phyloP scores from a whole-genome alignment of 805 yeast species.

The Monosporozyma solicola region DNA sequence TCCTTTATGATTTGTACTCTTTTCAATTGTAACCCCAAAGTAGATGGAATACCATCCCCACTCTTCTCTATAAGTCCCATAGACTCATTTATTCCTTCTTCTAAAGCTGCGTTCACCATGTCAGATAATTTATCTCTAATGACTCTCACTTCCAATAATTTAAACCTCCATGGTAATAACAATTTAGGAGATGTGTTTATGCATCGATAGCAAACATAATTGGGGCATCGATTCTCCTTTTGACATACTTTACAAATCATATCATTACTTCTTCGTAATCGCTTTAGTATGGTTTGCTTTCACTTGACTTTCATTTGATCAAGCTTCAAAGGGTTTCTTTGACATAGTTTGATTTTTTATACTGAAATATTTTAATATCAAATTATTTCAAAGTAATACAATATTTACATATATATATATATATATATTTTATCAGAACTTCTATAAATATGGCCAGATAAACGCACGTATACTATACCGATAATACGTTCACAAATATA shows the following conservation, averaged over 20 bases:
- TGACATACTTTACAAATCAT: not conserved
- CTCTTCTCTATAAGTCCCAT: not conserved
- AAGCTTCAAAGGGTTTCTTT: not conserved
- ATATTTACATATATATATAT: not conserved
- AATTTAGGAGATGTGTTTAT: not conserved
- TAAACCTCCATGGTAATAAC: not conserved
- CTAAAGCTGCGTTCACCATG: not conserved
- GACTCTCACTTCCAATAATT: not conserved
- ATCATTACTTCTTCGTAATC: not conserved
- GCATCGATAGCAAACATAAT: conserved; percentile 1
- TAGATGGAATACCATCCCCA: not conserved
- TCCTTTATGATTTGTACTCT: not conserved
- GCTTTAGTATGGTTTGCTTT: not conserved
- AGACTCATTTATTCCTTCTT: not conserved
- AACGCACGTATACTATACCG: too few relatives aligned
- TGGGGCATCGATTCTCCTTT: not conserved
- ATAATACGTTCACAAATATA: not conserved
- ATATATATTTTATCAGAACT: too few relatives aligned
- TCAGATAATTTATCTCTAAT: not conserved
- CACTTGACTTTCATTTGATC: not conserved
- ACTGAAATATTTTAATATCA: not conserved
- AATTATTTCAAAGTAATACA: not conserved
- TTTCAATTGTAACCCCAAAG: not conserved
- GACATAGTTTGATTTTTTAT: not conserved
- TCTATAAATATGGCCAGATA: not conserved